Conservation (phyloP, 495 filamentous ascomycete genomes). For the Aspergillus saccharolyticus region DNA sequence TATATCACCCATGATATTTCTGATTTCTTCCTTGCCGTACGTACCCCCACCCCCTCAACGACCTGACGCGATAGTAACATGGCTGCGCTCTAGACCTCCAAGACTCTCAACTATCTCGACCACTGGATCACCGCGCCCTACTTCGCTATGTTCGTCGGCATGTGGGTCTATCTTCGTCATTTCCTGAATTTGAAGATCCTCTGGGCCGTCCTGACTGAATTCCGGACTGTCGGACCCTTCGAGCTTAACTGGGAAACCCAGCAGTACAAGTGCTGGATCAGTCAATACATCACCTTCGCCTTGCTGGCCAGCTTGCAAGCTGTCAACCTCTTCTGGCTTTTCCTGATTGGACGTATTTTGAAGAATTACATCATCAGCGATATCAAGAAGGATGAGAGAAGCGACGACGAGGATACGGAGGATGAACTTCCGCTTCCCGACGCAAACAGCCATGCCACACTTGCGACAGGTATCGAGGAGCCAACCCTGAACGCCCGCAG, state of each 20-base stretch:
- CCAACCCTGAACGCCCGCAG: slow-evolving; percentile 19
- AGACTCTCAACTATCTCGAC: slow-evolving; percentile 90
- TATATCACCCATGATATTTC: slow-evolving; percentile 96
- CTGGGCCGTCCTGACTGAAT: slow-evolving; percentile 78
- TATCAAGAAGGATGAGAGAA: slow-evolving; percentile 50
- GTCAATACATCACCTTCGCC: slow-evolving; percentile 65
- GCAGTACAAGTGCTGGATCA: slow-evolving; percentile 77
- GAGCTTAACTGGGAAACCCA: slow-evolving; percentile 78
- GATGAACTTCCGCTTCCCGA: slow-evolving; percentile 32
- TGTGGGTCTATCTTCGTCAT: slow-evolving; percentile 93
- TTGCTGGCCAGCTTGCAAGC: slow-evolving; percentile 71
- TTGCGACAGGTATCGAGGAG: slow-evolving; percentile 28
- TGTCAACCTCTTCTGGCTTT: slow-evolving; percentile 85
- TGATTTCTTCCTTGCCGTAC: slow-evolving; percentile 94
- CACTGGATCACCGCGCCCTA: slow-evolving; percentile 71
- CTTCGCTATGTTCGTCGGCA: slow-evolving; percentile 73
- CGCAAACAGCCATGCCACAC: slow-evolving; percentile 21
- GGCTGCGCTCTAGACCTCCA: slow-evolving; percentile 64
- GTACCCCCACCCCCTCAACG: slow-evolving; percentile 24
- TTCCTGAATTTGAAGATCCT: slow-evolving; percentile 87
- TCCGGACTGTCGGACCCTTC: slow-evolving; percentile 82
- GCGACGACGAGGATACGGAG: slow-evolving; percentile 56
- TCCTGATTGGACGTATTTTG: slow-evolving; percentile 71
- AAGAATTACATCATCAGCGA: slow-evolving; percentile 51
- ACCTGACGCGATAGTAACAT: background rate